Evolutionary conservation across 495 filamentous ascomycete species (phyloP).

Genomic region (Podospora anserina): DNA sequence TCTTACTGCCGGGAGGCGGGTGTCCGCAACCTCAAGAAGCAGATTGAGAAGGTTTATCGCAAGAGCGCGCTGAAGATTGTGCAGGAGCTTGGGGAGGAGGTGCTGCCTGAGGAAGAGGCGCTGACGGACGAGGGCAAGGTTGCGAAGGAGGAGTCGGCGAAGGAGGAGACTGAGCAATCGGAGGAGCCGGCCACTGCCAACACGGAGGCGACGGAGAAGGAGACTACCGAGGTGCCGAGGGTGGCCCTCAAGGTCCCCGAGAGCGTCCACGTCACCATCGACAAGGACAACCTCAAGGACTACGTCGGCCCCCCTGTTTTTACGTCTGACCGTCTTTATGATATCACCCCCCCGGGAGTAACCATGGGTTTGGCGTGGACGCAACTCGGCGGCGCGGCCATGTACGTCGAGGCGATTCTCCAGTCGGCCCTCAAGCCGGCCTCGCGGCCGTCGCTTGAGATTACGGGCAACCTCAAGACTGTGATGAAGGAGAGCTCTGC

Average conservation of each 20-base stretch:
- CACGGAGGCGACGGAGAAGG: slow-evolving; percentile 28
- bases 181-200: slow-evolving; percentile 16
- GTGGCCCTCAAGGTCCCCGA: slow-evolving; percentile 82
- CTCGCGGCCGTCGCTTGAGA: slow-evolving; percentile 75
- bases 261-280: slow-evolving; percentile 79
- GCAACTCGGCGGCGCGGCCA: slow-evolving; percentile 90
- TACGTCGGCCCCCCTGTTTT: slow-evolving; percentile 96
- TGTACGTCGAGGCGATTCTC: slow-evolving; percentile 96
- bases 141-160: slow-evolving; percentile 60
- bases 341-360: slow-evolving; percentile 91
- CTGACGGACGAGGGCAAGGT: slow-evolving; percentile 86
- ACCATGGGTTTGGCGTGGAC: slow-evolving; percentile 99
- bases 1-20: slow-evolving; percentile 96
- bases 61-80: slow-evolving; percentile 98
- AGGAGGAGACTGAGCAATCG: slow-evolving; percentile 24
- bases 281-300: slow-evolving; percentile 88
- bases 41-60: slow-evolving; percentile 98
- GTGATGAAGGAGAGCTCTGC: slow-evolving; percentile 97
- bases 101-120: slow-evolving; percentile 73
- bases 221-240: slow-evolving; percentile 63
- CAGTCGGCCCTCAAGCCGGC: slow-evolving; percentile 69
- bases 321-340: slow-evolving; percentile 93
- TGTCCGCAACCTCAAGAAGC: slow-evolving; percentile 97
- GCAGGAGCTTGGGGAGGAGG: slow-evolving; percentile 87
- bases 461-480: slow-evolving; percentile 89